Evolutionary conservation across 1,284 basidiomycete species (phyloP).

Genomic region (Gymnopus androsaceus): DNA sequence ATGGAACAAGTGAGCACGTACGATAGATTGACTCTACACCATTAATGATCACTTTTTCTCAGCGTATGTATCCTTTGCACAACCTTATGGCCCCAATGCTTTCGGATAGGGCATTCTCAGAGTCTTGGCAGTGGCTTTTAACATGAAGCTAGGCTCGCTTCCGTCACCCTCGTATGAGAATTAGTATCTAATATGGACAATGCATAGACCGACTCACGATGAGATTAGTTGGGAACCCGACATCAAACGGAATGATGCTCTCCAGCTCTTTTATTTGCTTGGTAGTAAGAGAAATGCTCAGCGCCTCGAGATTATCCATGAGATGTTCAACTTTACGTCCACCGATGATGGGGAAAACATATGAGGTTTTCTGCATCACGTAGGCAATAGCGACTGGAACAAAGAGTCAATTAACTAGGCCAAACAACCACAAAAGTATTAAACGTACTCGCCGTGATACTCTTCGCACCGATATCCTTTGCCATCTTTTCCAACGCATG

Average conservation of each 20-base stretch:
- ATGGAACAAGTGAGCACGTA: no score
- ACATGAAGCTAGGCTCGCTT: neutral
- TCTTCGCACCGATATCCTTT: conserved; percentile 31
- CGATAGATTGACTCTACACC: no score
- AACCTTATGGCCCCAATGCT: conserved; percentile 3
- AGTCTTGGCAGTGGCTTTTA: neutral
- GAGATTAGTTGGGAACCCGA: conserved; percentile 21
- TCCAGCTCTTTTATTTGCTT: conserved; percentile 12
- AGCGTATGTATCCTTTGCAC: no score
- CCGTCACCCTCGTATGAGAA: conserved; percentile 3
- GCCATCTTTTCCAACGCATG: conserved; percentile 10
- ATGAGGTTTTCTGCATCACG: conserved; percentile 16
- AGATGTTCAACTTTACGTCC: conserved; percentile 13
- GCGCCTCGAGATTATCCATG: conserved; percentile 13
- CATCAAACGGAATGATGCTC: conserved; percentile 18
- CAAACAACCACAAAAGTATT: neutral
- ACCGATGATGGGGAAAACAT: conserved; percentile 16
- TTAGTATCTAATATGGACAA: neutral
- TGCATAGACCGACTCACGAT: conserved; percentile 15
- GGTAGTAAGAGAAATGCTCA: conserved; percentile 7
- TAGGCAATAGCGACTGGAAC: conserved; percentile 29
- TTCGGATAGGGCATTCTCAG: neutral
- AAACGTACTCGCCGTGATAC: conserved; percentile 25
- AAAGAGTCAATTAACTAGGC: neutral
- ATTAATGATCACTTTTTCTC: no score